Base-by-base conservation (phyloP, 768 basidiomycete species). In the Sarcomyxa edulis region DNA sequence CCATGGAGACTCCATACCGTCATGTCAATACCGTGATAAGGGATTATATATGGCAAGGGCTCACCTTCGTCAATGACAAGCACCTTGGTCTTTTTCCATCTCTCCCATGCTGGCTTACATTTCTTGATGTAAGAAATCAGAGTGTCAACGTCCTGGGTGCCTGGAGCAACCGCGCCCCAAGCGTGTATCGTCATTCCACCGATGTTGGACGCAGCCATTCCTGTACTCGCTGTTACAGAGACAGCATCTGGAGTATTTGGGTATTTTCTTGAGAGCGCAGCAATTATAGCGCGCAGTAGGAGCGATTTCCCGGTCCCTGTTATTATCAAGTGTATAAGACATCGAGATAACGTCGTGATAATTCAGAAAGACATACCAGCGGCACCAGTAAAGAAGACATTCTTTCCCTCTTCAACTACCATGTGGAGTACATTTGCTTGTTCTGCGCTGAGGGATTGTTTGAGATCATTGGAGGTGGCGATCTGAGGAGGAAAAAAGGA, bases 271-370 rank as follows among this genome's bases (percentile, higher is more conserved):
- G 61, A 67, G 15, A 90, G 64, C 6, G 62, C 61, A 21, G 60
- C 60, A 50, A 89, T 86, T 39, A 88, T 84, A 47, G 83, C 81
- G n/a, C 84, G 70, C 5, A 89, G 69, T 3, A 89, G 66, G 26
- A 89, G 79, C 2, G 85, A 88, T 60, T 89, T 89, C 30, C 85
- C 85, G n/a, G 85, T 88, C 41, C 85, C 85, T 86, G 37, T n/a
- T 16, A 40, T 12, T 11, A 26, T 42, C 34, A 46, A 31, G 34
- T n/a, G 19, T 34, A 1, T 18, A 18, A 19, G 33, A 28, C 77
- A 42, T 46, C 46, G 42, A 41, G 30, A 42, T 27, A 50, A 71
- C 35, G 48, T n/a, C 37, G 21, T 15, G 20, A 15, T 10, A 27
- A n/a, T 14, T 11, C 4, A 21, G n/a, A n/a, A n/a, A n/a, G n/a